Conservation (phyloP, 768 basidiomycete species). For the Naganishia vaughanmartiniae region DNA sequence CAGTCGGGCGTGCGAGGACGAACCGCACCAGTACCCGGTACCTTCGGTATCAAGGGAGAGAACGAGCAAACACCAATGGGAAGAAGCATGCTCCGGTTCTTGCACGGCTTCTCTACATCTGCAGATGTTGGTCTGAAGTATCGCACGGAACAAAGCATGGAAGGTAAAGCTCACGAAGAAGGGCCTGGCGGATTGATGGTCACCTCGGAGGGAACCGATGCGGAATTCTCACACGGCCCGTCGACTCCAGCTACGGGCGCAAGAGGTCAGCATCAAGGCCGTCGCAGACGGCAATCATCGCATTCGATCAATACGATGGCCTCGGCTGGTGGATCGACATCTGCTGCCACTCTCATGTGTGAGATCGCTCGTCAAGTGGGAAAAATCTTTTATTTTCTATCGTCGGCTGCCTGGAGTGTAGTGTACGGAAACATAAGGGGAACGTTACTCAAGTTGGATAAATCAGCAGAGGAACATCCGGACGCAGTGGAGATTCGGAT, state of each 20-base stretch:
- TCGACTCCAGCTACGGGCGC: not conserved
- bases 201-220: constrained; percentile 25
- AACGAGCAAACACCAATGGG: constrained; percentile 16
- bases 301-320: constrained; percentile 31
- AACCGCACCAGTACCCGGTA: constrained; percentile 21
- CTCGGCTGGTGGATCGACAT: constrained; percentile 10
- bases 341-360: constrained; percentile 13
- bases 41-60: constrained; percentile 31
- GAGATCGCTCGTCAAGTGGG: constrained; percentile 50
- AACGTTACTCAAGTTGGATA: constrained; percentile 65
- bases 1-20: constrained; percentile 18
- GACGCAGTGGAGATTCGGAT: constrained; percentile 75
- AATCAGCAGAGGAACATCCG: constrained; percentile 59
- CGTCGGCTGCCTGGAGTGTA: constrained; percentile 80
- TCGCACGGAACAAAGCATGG: constrained; percentile 15
- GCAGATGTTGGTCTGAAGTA: constrained; percentile 20
- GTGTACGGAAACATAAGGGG: constrained; percentile 68
- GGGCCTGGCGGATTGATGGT: constrained; percentile 9
- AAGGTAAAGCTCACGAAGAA: constrained; percentile 14
- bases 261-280: not conserved
- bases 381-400: constrained; percentile 78
- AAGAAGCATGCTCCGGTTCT: constrained; percentile 8
- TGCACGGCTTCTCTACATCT: constrained; percentile 29
- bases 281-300: constrained; percentile 13
- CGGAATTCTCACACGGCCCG: constrained; percentile 17